Conservation (phyloP, 2,329 filamentous ascomycete genomes). For the Hysterium pulicare region DNA sequence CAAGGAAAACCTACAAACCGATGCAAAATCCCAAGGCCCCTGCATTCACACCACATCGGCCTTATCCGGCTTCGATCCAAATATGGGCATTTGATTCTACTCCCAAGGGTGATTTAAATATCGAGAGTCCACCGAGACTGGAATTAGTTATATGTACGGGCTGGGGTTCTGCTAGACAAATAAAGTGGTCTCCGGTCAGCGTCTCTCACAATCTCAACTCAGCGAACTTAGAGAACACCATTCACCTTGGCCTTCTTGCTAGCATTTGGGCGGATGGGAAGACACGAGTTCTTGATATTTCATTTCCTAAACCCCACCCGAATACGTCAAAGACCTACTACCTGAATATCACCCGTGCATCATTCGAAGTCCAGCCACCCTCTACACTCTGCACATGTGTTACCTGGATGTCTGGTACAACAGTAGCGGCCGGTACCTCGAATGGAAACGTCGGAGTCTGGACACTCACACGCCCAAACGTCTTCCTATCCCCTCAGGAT, state of each 20-base stretch:
- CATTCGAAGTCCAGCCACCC: slow-evolving; percentile 51
- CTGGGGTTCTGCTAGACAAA: slow-evolving; percentile 54
- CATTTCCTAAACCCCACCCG: slow-evolving; percentile 9
- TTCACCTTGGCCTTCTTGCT: slow-evolving; percentile 52
- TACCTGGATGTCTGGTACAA: slow-evolving; percentile 54
- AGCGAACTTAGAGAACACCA: slow-evolving; percentile 25
- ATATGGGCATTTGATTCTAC: slow-evolving; percentile 55
- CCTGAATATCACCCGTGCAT: slow-evolving; percentile 45
- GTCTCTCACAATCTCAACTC: slow-evolving; percentile 19
- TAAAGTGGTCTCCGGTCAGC: slow-evolving; percentile 56
- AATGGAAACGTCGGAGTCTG: slow-evolving; percentile 57
- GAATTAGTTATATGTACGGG: slow-evolving; percentile 53
- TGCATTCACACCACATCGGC: slow-evolving; percentile 50
- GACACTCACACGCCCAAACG: slow-evolving; percentile 42
- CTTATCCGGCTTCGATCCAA: slow-evolving; percentile 52
- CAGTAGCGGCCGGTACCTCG: slow-evolving; percentile 54
- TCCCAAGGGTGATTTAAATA: slow-evolving; percentile 41
- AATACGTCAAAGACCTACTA: slow-evolving; percentile 18
- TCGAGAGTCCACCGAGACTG: slow-evolving; percentile 43
- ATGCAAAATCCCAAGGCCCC: slow-evolving; percentile 38
- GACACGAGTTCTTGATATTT: slow-evolving; percentile 54
- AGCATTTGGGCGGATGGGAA: slow-evolving; percentile 58
- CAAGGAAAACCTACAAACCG: slow-evolving; percentile 19
- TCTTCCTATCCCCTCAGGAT: slow-evolving; percentile 8
- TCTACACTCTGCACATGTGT: slow-evolving; percentile 55